Percentiles rank a stretch among this genome's conserved stretches.
These are phyloP conservation scores for Yarrowia galli DNA, from an alignment of 1,139 yeast genomes.

Conservation along the genomic window DNA sequence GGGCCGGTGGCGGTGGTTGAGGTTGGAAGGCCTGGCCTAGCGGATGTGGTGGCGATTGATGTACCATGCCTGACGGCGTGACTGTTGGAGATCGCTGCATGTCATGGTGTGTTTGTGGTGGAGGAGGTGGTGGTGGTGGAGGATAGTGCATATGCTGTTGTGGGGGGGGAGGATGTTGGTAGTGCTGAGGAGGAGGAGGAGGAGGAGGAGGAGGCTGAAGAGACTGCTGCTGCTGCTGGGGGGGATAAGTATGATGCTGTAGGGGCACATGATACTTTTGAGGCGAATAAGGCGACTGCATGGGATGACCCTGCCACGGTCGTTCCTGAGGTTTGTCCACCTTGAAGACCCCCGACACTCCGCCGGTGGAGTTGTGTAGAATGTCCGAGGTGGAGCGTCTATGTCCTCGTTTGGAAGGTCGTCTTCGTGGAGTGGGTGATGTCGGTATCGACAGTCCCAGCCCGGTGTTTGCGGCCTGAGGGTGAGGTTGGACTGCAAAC, in stretches of 20 bases:
- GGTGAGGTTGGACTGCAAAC: slow-evolving; percentile 16
- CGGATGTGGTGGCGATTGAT: not conserved
- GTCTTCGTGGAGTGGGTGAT: slow-evolving; percentile 2
- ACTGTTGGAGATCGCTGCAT: not conserved
- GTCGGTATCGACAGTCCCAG: slow-evolving; percentile 18
- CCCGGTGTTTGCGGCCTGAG: not conserved
- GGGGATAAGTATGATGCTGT: not conserved
- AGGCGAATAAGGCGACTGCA: too few relatives aligned
- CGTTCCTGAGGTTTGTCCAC: slow-evolving; percentile 17
- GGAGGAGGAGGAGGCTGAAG: not conserved
- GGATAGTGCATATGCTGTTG: not conserved
- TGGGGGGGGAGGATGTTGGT: not conserved
- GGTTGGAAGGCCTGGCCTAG: slow-evolving; percentile 20
- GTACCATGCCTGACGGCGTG: not conserved
- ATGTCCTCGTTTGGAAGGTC: slow-evolving; percentile 9
- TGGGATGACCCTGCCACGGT: not conserved
- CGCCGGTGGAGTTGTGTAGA: slow-evolving; percentile 13
- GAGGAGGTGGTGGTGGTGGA: not conserved
- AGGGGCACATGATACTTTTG: not conserved
- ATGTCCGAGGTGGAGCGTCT: slow-evolving; percentile 20
- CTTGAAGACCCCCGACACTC: slow-evolving; percentile 30
- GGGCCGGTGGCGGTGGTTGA: not conserved
- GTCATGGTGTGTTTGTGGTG: not conserved
- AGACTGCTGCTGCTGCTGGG: not conserved
- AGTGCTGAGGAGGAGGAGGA: not conserved